Evolutionary conservation across 1,284 basidiomycete species (phyloP), one percentile per base, ranked within the genome.

Genomic region (Marasmius oreades): DNA sequence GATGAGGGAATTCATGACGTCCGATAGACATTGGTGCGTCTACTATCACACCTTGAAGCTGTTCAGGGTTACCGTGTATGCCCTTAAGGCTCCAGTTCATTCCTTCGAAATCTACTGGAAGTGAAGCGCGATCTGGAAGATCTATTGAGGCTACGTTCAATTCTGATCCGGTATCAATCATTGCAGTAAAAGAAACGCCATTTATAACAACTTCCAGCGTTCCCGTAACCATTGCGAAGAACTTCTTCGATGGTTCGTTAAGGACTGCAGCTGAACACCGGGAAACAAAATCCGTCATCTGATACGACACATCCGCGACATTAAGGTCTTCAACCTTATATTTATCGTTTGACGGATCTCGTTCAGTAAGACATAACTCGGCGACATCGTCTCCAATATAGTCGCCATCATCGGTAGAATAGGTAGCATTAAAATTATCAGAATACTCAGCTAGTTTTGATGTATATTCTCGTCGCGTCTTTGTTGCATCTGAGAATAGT

Each of bases 1-100:
- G 67, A 52, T 70, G 68, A 31, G 66, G 58, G 46, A 73, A 68
- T 1, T 56, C 28, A n/a, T 66, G 61, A 2, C 61, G 60, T 12
- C 64, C 62, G n/a, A 68, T 61, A 10, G 36, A 37, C 0, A 69
- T 53, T 1, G 57, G 60, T 6, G 58, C 55, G 14, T 56, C 42
- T 2, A 45, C 26, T 5, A 56, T n/a, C 2, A 44, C 48, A 3
- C 57, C 60, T 28, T 44, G 20, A 6, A 59, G 57, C 16, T 33
- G 48, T 12, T 59, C 57, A n/a, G 60, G 39, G 10, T 39, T 46
- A 4, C 60, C 55, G 34, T 59, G 26, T 1, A 57, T 45, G 2
- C 56, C 51, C 18, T 36, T 43, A 5, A 58, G 22, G 20, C 45
- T 43, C 52, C 56, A 58, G 3, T 24, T 22, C 4, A 31, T 44